phyloP scores from a whole-genome alignment of 2,329 filamentous ascomycete genomes.

The Periconia digitata region DNA sequence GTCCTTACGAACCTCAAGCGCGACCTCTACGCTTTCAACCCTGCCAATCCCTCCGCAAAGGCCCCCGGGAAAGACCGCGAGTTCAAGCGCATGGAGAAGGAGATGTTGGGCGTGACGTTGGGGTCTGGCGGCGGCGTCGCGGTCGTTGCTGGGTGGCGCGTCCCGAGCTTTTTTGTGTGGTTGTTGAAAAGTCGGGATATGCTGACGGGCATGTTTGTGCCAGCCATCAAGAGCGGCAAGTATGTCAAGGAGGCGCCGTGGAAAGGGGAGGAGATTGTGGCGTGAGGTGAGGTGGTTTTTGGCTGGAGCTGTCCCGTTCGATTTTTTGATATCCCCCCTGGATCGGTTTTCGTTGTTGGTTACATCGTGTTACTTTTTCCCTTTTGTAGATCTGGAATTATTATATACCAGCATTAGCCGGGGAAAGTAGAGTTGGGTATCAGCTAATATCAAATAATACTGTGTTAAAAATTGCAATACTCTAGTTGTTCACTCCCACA shows the following conservation, averaged over 20 bases:
- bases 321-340: too few species aligned
- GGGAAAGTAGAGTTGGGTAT: too few species aligned
- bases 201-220: neutral
- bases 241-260: slow-evolving; percentile 17
- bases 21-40: slow-evolving; percentile 40
- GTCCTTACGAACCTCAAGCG: slow-evolving; percentile 50
- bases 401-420: too few species aligned
- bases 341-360: too few species aligned
- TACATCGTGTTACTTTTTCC: too few species aligned
- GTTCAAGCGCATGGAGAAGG: slow-evolving; percentile 21
- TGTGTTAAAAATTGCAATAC: too few species aligned
- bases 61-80: slow-evolving; percentile 29
- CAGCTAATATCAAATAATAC: too few species aligned
- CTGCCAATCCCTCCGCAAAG: slow-evolving; percentile 15
- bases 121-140: slow-evolving; percentile 35
- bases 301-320: neutral
- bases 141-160: slow-evolving; percentile 39
- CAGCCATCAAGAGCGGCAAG: neutral
- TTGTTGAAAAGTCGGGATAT: slow-evolving; percentile 47
- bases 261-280: slow-evolving; percentile 13
- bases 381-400: too few species aligned
- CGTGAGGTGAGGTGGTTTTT: neutral
- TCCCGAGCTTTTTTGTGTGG: slow-evolving; percentile 44
- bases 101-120: slow-evolving; percentile 34
- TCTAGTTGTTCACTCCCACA: too few species aligned